phyloP scores from a whole-genome alignment of 169 alveolate species.

The Cryptosporidium ubiquitum region DNA sequence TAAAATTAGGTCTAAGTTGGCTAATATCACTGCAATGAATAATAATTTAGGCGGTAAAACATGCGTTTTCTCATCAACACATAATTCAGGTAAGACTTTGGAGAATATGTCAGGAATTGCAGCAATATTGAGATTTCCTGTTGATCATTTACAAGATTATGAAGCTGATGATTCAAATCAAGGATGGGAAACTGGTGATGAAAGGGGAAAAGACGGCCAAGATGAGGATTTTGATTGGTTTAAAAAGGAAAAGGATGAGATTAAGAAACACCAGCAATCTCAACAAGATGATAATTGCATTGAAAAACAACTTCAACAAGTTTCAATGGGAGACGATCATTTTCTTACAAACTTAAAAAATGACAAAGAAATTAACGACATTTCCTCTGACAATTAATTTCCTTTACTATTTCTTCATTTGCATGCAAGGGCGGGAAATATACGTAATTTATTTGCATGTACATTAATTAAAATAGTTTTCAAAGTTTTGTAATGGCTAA shows the following conservation, averaged over 20 bases:
- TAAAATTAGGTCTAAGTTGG: neutral
- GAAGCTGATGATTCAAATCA: neutral
- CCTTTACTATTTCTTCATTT: neutral
- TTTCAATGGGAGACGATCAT: neutral
- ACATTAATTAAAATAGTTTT: neutral
- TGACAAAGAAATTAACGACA: neutral
- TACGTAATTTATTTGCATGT: neutral
- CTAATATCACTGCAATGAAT: slow-evolving; percentile 32
- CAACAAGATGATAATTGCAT: neutral
- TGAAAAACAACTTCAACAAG: neutral
- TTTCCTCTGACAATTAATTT: neutral
- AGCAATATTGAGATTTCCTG: slow-evolving; percentile 47
- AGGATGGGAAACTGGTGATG: neutral
- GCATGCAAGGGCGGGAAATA: neutral
- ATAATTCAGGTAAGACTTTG: slow-evolving; percentile 48
- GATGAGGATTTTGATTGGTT: slow-evolving; percentile 22
- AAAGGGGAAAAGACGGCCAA: neutral
- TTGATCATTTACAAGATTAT: neutral
- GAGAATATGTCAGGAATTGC: slow-evolving; percentile 66
- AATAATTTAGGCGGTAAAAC: slow-evolving; percentile 51
- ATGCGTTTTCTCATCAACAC: slow-evolving; percentile 21
- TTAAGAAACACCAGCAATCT: neutral
- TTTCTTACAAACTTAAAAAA: neutral
- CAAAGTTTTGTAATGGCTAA: neutral
- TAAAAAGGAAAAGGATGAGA: slow-evolving; percentile 11